Conservation (phyloP, 228 moss, liverwort and hornwort genomes). For the Sphagnum magellanicum region DNA sequence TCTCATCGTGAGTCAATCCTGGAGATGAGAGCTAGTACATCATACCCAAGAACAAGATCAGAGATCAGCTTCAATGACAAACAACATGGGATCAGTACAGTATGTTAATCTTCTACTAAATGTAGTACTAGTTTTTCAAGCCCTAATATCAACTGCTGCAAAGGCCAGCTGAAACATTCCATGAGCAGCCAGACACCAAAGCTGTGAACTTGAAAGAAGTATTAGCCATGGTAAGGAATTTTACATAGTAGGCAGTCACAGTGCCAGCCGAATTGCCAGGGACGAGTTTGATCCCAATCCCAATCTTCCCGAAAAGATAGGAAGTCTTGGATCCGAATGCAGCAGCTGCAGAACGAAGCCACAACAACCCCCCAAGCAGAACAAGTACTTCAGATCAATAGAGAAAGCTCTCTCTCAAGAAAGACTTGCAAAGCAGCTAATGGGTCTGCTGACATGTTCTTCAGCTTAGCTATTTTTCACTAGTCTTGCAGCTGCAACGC, state of each 20-base stretch:
- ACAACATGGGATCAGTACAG: neutral
- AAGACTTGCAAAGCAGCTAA: neutral
- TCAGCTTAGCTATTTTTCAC: neutral
- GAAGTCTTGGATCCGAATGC: conserved; percentile 18
- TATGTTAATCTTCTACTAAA: neutral
- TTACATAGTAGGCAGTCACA: conserved; percentile 21
- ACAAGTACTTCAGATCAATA: neutral
- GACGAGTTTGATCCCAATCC: conserved; percentile 48
- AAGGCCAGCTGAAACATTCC: neutral
- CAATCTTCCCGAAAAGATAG: conserved; percentile 28
- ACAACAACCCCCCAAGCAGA: neutral
- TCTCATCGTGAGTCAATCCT: conserved; percentile 58
- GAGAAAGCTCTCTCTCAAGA: neutral
- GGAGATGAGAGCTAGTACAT: conserved; percentile 6
- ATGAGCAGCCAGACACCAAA: neutral
- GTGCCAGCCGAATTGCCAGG: conserved; percentile 47
- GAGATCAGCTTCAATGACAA: neutral
- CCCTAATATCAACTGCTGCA: neutral
- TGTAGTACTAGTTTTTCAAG: neutral
- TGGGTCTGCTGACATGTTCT: neutral
- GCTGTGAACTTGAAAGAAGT: neutral
- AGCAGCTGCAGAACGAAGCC: conserved; percentile 16
- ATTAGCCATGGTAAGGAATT: neutral
- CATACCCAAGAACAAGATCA: neutral
- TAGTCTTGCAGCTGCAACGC: neutral